Evolutionary conservation across 1,284 basidiomycete genomes (phyloP).

Genomic region (Cutaneotrichosporon sp.): DNA sequence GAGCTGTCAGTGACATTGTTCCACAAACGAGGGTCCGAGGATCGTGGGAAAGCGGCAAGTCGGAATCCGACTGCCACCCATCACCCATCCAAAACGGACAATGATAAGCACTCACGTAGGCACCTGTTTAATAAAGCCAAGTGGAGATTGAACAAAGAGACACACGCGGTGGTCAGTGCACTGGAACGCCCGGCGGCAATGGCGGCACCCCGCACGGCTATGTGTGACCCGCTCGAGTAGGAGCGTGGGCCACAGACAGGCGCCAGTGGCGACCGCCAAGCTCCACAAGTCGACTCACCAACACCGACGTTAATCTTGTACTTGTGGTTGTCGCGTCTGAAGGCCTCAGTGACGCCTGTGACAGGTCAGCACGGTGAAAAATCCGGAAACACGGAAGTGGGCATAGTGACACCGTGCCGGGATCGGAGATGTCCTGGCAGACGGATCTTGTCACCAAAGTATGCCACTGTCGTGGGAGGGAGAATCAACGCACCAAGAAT

Average conservation of each 20-base stretch:
- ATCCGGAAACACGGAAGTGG: not conserved
- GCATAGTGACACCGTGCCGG: not conserved
- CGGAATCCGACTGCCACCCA: not conserved
- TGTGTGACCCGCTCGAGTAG: not conserved
- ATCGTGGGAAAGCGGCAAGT: not conserved
- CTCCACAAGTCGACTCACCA: constrained; percentile 50
- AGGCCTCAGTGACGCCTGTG: constrained; percentile 45
- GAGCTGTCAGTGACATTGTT: constrained; percentile 1
- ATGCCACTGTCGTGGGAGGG: not conserved
- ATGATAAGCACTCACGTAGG: constrained; percentile 3
- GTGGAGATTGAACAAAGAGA: not conserved
- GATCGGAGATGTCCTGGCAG: not conserved
- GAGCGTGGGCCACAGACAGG: not conserved
- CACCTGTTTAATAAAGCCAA: constrained; percentile 1
- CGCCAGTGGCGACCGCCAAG: not conserved
- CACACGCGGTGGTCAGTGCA: not conserved
- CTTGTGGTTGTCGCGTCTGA: constrained; percentile 79
- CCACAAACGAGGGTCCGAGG: not conserved
- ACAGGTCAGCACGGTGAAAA: not conserved
- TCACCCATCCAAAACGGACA: not conserved
- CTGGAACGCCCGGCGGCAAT: constrained; percentile 3
- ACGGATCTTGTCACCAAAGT: not conserved
- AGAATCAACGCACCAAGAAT: constrained; percentile 22
- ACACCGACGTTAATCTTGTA: constrained; percentile 97
- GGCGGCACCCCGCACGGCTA: not conserved